These are phyloP conservation scores for Macrophomina pseudophaseolina DNA, from an alignment of 2,329 filamentous ascomycete genomes.

Conservation along the genomic window DNA sequence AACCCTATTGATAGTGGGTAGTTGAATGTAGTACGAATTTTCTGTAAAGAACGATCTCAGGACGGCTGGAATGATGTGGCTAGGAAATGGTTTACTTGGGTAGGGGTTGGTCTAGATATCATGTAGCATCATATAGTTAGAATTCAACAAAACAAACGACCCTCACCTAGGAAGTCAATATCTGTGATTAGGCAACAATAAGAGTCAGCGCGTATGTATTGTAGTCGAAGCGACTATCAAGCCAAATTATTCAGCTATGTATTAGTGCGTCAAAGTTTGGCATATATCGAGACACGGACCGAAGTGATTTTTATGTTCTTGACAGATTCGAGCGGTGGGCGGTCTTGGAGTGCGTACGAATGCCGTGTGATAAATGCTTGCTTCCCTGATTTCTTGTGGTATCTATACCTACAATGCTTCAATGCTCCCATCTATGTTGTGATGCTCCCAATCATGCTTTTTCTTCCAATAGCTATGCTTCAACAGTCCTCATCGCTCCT, in stretches of 20 bases:
- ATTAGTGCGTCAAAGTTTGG: too few species aligned
- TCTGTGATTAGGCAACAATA: too few species aligned
- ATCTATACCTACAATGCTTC: not conserved
- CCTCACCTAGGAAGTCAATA: too few species aligned
- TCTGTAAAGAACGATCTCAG: not conserved
- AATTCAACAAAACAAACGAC: not conserved
- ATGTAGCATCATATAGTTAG: constrained; percentile 14
- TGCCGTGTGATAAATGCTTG: too few species aligned
- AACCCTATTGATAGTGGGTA: constrained; percentile 57
- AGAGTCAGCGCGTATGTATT: too few species aligned
- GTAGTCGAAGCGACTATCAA: too few species aligned
- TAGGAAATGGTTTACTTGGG: not conserved
- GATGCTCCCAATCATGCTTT: not conserved
- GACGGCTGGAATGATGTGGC: not conserved
- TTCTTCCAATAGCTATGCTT: not conserved
- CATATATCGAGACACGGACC: too few species aligned
- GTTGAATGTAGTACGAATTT: not conserved
- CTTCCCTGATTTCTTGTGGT: not conserved
- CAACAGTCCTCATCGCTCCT: not conserved
- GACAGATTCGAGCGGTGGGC: too few species aligned
- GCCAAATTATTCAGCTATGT: too few species aligned
- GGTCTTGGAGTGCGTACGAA: too few species aligned
- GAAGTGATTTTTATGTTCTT: too few species aligned
- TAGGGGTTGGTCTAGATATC: constrained; percentile 6
- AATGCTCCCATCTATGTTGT: not conserved